Evolutionary conservation across 148 eudicot genomes (phyloP).

Genomic region (Chenopodium formosanum): DNA sequence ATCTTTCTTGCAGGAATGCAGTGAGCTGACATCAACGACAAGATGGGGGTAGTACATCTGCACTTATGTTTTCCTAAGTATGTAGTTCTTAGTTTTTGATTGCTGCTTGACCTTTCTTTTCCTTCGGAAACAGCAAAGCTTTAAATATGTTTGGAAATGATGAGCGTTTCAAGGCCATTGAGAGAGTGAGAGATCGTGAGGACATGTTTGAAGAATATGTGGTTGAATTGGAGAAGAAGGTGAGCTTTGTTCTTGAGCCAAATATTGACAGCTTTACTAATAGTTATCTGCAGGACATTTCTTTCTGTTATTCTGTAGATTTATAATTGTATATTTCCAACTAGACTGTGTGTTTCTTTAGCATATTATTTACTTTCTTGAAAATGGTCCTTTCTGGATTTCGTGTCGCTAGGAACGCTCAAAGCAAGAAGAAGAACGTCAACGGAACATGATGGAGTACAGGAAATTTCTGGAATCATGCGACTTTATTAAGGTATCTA

Average conservation of each 20-base stretch:
- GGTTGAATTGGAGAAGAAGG: conserved; percentile 75
- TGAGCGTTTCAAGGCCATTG: conserved; percentile 86
- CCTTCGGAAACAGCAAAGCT: conserved; percentile 58
- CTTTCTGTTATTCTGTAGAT: background rate
- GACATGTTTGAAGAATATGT: conserved; percentile 69
- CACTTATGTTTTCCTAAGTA: background rate
- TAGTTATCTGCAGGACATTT: background rate
- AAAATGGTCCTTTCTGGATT: background rate
- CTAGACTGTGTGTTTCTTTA: conserved; percentile 2
- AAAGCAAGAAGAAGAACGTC: conserved; percentile 76
- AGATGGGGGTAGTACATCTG: conserved; percentile 72
- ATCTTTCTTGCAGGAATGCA: conserved; percentile 60
- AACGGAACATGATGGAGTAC: conserved; percentile 61
- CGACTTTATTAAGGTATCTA: conserved; percentile 82
- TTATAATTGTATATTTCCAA: background rate
- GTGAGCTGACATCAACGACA: conserved; percentile 60
- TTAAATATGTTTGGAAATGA: conserved; percentile 63
- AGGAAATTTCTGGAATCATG: conserved; percentile 81
- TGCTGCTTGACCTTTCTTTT: conserved; percentile 6
- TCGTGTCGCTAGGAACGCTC: conserved; percentile 57
- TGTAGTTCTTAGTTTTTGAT: conserved; percentile 4
- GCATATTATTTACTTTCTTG: conserved; percentile 5
- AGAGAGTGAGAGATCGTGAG: conserved; percentile 79
- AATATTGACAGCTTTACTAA: background rate
- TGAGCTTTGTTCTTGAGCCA: conserved; percentile 25